Base-by-base conservation (phyloP, 768 basidiomycete genomes). In the Termitomyces sp. region DNA sequence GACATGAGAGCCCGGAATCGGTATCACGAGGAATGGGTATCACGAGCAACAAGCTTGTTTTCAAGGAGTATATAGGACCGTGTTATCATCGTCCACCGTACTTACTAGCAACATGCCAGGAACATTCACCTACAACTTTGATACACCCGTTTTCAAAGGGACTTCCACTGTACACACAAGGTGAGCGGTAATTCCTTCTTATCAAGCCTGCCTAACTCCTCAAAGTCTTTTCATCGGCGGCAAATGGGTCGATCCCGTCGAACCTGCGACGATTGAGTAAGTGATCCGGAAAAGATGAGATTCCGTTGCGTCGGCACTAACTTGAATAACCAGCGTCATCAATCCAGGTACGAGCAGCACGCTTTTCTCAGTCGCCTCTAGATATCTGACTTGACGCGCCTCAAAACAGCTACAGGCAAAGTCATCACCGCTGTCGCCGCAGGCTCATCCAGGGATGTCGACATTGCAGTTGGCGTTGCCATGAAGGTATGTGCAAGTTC, bases 361-460 rank as follows among this genome's bases (percentile, higher is more conserved):
- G 1, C 7, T 32, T 38, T 53, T 7, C n/a, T 44, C n/a, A 24
- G 48, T 22, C 38, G 12, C 12, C 7, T 67, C 80, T 61, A 83
- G 8, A 18, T 65, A 72, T 72, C 20, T 46, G 32, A 28, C 46
- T 46, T 36, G 33, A 45, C 32, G 33, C 6, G 39, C 7, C 9
- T 35, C 50, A 39, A 28, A 55, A 45, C 46, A 87, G 79, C 85
- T 0, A 91, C 72, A 16, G 92, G 88, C 42, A 81, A 89, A 69
- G 63, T 81, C 22, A 77, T 84, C 66, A 80, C 82, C 6, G 56
- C 76, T 20, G 73, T 90, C 63, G 71, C 81, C 4, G 84, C 81
- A 67, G 87, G 79, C 39, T 83, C 82, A 18, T 48, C 75, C 12
- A 81, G 82, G 65, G 92, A 91, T 66, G 82, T 91, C 61, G 85